phyloP scores from a whole-genome alignment of 768 basidiomycete species.

The Leccinellum albellum region DNA sequence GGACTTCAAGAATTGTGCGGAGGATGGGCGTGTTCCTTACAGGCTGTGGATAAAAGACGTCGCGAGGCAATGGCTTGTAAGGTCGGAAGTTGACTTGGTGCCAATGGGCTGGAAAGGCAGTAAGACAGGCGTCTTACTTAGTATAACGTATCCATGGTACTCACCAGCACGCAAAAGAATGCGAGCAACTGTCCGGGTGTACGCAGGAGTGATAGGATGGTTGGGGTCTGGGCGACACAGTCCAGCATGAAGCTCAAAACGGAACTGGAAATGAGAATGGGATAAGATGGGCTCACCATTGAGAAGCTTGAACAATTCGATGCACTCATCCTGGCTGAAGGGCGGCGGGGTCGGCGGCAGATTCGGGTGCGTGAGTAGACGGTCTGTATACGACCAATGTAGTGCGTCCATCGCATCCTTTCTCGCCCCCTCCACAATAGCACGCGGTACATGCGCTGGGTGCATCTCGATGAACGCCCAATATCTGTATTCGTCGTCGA shows the following conservation, averaged over 20 bases:
- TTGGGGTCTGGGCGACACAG: constrained; percentile 13
- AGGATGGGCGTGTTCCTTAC: constrained; percentile 37
- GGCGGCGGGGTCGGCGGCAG: constrained; percentile 49
- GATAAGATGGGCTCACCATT: constrained; percentile 21
- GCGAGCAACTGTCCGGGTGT: constrained; percentile 64
- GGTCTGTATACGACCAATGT: constrained; percentile 81
- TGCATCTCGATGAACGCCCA: constrained; percentile 81
- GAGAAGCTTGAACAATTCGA: constrained; percentile 64
- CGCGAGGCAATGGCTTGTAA: constrained; percentile 59
- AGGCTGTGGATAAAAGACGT: constrained; percentile 34
- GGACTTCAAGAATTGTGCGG: constrained; percentile 52
- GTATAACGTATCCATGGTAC: constrained; percentile 19
- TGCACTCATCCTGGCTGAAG: constrained; percentile 74
- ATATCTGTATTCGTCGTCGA: constrained; percentile 75
- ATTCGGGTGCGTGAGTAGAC: constrained; percentile 58
- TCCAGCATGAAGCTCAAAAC: not conserved
- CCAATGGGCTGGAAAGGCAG: constrained; percentile 48
- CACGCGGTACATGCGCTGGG: constrained; percentile 59
- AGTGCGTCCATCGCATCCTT: constrained; percentile 71
- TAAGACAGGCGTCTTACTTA: not conserved
- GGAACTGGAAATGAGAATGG: not conserved
- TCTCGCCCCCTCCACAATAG: constrained; percentile 52
- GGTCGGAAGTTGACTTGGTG: constrained; percentile 69
- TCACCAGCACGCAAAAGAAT: constrained; percentile 65
- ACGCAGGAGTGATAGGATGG: constrained; percentile 35